Evolutionary conservation across 495 filamentous ascomycete species (phyloP).

Genomic region (Aspergillus affinis): DNA sequence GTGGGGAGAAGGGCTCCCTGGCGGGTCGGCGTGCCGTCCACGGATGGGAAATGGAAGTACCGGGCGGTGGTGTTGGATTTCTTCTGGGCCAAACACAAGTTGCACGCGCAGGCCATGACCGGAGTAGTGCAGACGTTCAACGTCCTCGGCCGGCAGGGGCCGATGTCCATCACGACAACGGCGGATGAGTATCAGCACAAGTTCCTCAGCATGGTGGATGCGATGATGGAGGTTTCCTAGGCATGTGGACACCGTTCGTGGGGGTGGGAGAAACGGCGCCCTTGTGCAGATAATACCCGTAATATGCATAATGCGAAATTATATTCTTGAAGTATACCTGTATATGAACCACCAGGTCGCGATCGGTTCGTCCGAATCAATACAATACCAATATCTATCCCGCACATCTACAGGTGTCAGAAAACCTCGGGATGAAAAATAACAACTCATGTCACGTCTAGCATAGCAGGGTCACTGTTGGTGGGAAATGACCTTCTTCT

Average conservation of each 20-base stretch:
- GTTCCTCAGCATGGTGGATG: conserved; percentile 61
- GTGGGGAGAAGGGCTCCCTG: conserved; percentile 42
- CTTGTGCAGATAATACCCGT: background rate
- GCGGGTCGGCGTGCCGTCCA: conserved; percentile 55
- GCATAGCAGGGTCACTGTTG: background rate
- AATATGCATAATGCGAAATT: background rate
- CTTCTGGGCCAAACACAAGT: conserved; percentile 69
- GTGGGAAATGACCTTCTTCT: background rate
- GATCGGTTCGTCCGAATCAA: background rate
- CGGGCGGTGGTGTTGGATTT: conserved; percentile 64
- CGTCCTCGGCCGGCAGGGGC: conserved; percentile 53
- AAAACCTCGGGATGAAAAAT: background rate
- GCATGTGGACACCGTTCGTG: background rate
- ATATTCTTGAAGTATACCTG: background rate
- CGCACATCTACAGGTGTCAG: background rate
- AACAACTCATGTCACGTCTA: background rate
- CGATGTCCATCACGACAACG: conserved; percentile 70
- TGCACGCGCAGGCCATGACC: conserved; percentile 61
- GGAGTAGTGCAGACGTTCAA: conserved; percentile 62
- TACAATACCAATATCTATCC: background rate
- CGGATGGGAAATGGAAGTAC: conserved; percentile 64
- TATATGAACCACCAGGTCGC: background rate
- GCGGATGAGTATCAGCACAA: conserved; percentile 63
- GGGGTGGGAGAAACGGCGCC: background rate
- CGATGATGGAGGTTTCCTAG: conserved; percentile 44